phyloP scores from a whole-genome alignment of 202 grass and related monocot species.

The Digitaria exilis region DNA sequence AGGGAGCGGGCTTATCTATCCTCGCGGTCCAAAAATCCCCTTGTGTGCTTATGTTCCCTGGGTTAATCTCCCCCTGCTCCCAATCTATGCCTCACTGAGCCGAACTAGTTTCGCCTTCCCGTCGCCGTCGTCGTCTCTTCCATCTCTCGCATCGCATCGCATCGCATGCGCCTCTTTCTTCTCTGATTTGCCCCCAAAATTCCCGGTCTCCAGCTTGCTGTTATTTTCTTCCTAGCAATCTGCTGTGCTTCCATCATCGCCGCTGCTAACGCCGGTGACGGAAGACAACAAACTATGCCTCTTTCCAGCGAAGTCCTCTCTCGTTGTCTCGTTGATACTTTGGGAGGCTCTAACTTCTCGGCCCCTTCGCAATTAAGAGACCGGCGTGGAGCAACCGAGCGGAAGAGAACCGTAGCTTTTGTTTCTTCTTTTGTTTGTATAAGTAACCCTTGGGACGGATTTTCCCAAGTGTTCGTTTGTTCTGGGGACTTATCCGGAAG shows the following conservation, averaged over 20 bases:
- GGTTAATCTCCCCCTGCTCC: too few relatives aligned
- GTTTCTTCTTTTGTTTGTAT: not conserved
- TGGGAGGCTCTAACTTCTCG: not conserved
- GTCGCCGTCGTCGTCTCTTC: not conserved
- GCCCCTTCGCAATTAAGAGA: not conserved
- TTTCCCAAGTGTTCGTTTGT: not conserved
- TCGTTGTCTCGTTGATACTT: not conserved
- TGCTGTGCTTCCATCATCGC: not conserved
- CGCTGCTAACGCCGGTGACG: not conserved
- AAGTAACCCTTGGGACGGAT: constrained; percentile 2
- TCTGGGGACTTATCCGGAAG: not conserved
- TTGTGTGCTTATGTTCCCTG: too few relatives aligned
- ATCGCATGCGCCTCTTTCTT: constrained; percentile 11
- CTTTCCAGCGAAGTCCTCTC: not conserved
- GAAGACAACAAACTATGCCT: not conserved
- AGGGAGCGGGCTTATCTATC: too few relatives aligned
- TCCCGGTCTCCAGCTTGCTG: not conserved
- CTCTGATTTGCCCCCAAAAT: constrained; percentile 2
- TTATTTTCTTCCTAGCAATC: not conserved
- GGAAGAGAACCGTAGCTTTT: not conserved
- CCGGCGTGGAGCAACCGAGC: not conserved
- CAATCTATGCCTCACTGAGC: too few relatives aligned
- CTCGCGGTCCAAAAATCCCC: too few relatives aligned
- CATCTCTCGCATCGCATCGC: not conserved
- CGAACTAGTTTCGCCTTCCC: not conserved